Base-by-base conservation (phyloP, 1,284 basidiomycete species). In the Sanghuangporus baumii region DNA sequence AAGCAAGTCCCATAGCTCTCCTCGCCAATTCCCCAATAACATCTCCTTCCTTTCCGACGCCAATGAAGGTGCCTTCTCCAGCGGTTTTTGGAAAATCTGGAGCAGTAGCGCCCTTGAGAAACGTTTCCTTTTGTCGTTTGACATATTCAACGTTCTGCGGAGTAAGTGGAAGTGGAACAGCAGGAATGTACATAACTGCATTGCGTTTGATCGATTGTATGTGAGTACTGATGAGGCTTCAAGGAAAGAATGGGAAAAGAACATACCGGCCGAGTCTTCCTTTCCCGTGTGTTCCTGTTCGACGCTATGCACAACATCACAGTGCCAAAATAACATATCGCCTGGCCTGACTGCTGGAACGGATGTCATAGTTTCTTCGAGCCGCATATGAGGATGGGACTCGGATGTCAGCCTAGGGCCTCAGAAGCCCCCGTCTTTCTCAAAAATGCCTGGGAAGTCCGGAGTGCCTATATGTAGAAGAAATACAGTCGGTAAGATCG, bases 311-410 rank as follows among this genome's bases (percentile, higher is more conserved):
- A 94, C 80, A 11, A 88, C 81, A 72, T 94, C 89, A 68, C 87
- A 90, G 71, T 94, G 93, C 92, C 92, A 94, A 76, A 92, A 93
- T 1, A 92, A 91, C 71, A 88, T 85, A 70, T 94, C 92, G 2
- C 93, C 93, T 0, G 93, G 91, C 43, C 79, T 76, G 8, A 93
- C 90, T 63, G 79, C 80, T 0, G 90, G 89, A 8, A 90, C 78
- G 2, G 89, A 86, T 2, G 85, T 83, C 89, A 94, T 93, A 1
- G 86, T 88, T 62, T 83, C 73, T 2, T 83, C 80, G 1, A 95
- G 79, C 59, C 79, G 75, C 51, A 95, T 75, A 71, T 96, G 85
- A 26, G 88, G 88, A 69, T 90, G 88, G 4, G 76, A 72, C 50
- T 72, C 72, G 1, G 79, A 73, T 11, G 80, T 85, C 1, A 85